Evolutionary conservation across 768 basidiomycete genomes (phyloP).

Genomic region (Dioszegia aurantiaca): DNA sequence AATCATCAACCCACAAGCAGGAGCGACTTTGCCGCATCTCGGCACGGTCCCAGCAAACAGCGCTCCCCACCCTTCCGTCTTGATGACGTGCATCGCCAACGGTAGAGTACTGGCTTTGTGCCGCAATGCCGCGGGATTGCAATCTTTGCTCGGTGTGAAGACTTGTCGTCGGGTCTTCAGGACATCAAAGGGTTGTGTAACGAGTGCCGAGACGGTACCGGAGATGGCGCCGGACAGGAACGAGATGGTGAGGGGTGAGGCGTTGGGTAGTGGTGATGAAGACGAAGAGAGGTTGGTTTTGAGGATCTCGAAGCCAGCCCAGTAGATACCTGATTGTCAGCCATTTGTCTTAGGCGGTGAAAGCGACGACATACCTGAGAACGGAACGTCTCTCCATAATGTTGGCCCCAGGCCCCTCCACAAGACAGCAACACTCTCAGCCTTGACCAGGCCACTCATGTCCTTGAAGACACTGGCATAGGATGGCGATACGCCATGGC

Average conservation of each 20-base stretch:
- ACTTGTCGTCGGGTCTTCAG: slow-evolving; percentile 92
- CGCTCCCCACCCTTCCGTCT: slow-evolving; percentile 72
- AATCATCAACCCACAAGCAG: slow-evolving; percentile 98
- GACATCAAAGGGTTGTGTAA: slow-evolving; percentile 95
- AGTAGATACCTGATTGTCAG: slow-evolving; percentile 62
- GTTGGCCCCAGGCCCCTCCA: slow-evolving; percentile 92
- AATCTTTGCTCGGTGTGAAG: slow-evolving; percentile 47
- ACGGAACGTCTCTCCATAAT: slow-evolving; percentile 95
- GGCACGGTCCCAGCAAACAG: slow-evolving; percentile 82
- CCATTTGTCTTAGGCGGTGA: neutral
- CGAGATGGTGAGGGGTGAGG: slow-evolving; percentile 62
- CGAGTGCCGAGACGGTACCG: slow-evolving; percentile 75
- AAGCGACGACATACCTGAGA: slow-evolving; percentile 63
- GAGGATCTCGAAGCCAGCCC: slow-evolving; percentile 87
- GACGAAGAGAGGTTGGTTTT: slow-evolving; percentile 64
- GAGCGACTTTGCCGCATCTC: slow-evolving; percentile 89
- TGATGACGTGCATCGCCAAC: slow-evolving; percentile 66
- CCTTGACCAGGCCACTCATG: slow-evolving; percentile 61
- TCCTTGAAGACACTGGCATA: slow-evolving; percentile 51
- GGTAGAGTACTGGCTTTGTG: slow-evolving; percentile 60
- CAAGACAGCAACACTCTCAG: slow-evolving; percentile 66
- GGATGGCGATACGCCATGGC: slow-evolving; percentile 43
- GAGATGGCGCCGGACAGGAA: slow-evolving; percentile 88
- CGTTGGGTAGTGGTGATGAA: slow-evolving; percentile 45
- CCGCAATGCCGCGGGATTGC: slow-evolving; percentile 33